A percentile compares a stretch with the other conserved stretches of the same genome.
phyloP scores from a whole-genome alignment of 441 rosid species.

The Populus tomentosa region DNA sequence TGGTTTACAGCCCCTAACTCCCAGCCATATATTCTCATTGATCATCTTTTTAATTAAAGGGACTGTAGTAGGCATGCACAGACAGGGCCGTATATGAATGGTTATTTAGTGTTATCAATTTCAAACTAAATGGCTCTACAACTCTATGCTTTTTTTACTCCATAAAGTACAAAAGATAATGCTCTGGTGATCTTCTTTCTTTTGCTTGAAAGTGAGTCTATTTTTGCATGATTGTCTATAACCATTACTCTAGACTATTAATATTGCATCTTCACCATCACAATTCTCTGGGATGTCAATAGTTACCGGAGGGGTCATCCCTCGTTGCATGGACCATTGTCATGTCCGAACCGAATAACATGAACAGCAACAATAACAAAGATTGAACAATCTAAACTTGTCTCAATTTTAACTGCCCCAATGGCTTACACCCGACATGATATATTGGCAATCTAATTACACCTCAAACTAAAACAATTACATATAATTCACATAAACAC shows the following conservation, averaged over 20 bases:
- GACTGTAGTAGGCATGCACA: neutral
- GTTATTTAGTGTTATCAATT: neutral
- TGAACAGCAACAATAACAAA: neutral
- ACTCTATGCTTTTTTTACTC: neutral
- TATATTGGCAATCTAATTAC: neutral
- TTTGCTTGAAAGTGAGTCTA: neutral
- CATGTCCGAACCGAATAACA: neutral
- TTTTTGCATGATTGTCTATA: neutral
- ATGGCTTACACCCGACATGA: neutral
- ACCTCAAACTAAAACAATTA: neutral
- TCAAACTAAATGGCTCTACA: slow-evolving; percentile 1
- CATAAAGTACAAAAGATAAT: neutral
- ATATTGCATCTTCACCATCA: neutral
- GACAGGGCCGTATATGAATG: neutral
- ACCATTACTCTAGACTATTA: neutral
- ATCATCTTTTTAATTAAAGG: neutral
- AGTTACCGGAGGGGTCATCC: neutral
- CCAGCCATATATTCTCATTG: neutral
- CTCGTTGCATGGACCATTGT: neutral
- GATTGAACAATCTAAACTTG: neutral
- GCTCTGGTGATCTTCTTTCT: neutral
- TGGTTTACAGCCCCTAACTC: neutral
- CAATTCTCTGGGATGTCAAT: neutral
- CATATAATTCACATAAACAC: neutral
- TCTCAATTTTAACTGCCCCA: neutral